phyloP scores from a whole-genome alignment of 352 stramenopile species.

The Phytopythium delawarense region DNA sequence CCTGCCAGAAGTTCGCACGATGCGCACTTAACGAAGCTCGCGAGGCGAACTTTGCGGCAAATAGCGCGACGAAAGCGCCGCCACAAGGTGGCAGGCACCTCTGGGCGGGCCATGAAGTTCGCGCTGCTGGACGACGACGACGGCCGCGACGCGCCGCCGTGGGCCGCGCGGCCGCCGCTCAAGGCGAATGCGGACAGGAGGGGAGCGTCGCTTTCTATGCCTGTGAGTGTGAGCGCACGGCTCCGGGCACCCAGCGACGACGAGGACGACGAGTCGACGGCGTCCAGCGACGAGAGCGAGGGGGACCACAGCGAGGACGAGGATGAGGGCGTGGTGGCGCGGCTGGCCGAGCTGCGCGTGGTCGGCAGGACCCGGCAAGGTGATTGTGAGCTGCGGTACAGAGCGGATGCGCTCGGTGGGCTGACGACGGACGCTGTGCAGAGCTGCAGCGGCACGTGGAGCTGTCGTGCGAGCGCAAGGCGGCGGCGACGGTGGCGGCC shows the following conservation, averaged over 20 bases:
- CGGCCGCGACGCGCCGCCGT: constrained; percentile 12
- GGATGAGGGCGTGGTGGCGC: constrained; percentile 15
- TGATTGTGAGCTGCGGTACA: background rate
- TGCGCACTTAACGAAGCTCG: background rate
- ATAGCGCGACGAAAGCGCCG: constrained; percentile 10
- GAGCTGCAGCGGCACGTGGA: constrained; percentile 65
- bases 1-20: constrained; percentile 10
- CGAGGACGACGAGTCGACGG: constrained; percentile 31
- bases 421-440: constrained; percentile 1
- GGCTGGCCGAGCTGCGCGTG: constrained; percentile 20
- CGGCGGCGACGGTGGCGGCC: constrained; percentile 42
- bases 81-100: background rate
- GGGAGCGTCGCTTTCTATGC: background rate
- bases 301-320: constrained; percentile 14
- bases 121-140: constrained; percentile 27
- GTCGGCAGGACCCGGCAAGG: constrained; percentile 33
- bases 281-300: constrained; percentile 41
- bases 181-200: background rate
- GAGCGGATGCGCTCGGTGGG: background rate
- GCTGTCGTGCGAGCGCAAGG: constrained; percentile 54
- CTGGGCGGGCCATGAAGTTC: constrained; percentile 42
- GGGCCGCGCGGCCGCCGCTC: constrained; percentile 5
- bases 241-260: constrained; percentile 50
- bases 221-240: constrained; percentile 3
- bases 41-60: constrained; percentile 5